Percentiles rank a stretch among this genome's conserved stretches.
These are phyloP conservation scores for Geosiphon pyriformis DNA, from an alignment of 192 early-diverging fungal genomes.

Conservation along the genomic window DNA sequence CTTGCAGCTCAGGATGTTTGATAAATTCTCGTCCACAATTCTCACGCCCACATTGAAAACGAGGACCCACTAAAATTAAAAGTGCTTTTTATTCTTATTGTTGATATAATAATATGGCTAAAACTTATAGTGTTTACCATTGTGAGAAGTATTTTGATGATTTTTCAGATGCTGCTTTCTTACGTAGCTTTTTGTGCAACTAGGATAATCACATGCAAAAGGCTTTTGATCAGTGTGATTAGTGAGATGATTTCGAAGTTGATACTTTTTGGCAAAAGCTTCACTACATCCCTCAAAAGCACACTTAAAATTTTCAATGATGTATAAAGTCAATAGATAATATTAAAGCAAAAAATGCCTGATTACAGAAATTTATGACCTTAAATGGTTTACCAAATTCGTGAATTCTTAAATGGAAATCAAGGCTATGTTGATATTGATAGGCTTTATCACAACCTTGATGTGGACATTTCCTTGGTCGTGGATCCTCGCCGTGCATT, in stretches of 20 bases:
- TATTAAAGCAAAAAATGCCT: neutral
- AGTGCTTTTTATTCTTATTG: too few relatives aligned
- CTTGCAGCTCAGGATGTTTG: neutral
- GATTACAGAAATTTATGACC: neutral
- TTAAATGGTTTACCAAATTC: neutral
- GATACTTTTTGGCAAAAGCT: constrained; percentile 12
- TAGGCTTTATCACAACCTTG: constrained; percentile 10
- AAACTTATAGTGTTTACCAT: neutral
- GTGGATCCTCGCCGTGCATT: neutral
- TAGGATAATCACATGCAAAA: constrained; percentile 9
- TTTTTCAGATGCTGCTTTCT: neutral
- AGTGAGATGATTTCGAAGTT: constrained; percentile 6
- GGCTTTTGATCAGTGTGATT: constrained; percentile 5
- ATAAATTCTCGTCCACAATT: constrained; percentile 9
- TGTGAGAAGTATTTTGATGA: neutral
- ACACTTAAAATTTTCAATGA: constrained; percentile 6
- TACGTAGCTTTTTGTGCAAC: constrained; percentile 1
- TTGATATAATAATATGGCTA: neutral
- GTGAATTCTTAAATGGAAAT: constrained; percentile 14
- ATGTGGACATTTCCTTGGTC: constrained; percentile 10
- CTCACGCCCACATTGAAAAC: constrained; percentile 3
- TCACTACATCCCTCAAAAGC: neutral
- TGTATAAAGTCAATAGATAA: neutral
- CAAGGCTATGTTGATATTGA: neutral
- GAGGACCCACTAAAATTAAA: neutral